A percentile compares a stretch with the other conserved stretches of the same genome.
Conservation (phyloP, 2,329 filamentous ascomycete genomes). For the Diaporthe caulivora region DNA sequence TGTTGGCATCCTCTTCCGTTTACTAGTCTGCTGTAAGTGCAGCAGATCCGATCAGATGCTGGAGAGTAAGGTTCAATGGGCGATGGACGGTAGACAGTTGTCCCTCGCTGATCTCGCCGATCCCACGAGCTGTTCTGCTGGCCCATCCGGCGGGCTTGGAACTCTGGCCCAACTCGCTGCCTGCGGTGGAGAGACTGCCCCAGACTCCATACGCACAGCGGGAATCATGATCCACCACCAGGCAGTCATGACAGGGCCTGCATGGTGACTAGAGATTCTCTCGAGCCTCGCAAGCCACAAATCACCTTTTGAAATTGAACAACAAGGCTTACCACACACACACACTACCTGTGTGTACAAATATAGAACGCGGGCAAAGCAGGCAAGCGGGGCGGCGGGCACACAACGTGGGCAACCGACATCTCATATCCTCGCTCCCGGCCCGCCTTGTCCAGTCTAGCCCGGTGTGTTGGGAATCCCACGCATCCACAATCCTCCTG, state of each 20-base stretch:
- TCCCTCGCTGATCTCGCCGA: slow-evolving; percentile 1
- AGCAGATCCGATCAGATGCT: background rate
- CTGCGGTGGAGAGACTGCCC: background rate
- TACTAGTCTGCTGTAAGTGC: background rate
- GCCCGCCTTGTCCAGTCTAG: slow-evolving; percentile 7
- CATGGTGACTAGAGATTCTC: background rate
- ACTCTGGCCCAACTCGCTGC: no score
- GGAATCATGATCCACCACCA: background rate
- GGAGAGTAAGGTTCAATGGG: background rate
- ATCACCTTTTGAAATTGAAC: background rate
- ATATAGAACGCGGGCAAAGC: slow-evolving; percentile 5
- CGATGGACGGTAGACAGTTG: background rate
- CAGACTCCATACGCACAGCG: background rate
- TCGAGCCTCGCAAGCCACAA: background rate
- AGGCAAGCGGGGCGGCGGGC: background rate
- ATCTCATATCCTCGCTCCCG: background rate
- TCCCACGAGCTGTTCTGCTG: slow-evolving; percentile 1
- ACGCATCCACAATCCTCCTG: slow-evolving; percentile 8
- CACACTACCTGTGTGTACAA: background rate
- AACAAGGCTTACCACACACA: background rate
- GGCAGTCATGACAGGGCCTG: background rate
- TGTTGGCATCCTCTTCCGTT: background rate
- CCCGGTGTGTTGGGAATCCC: slow-evolving; percentile 21
- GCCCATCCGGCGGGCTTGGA: background rate
- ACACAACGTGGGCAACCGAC: slow-evolving; percentile 15